phyloP scores from a whole-genome alignment of 148 eudicot species.

The Limonium bicolor region DNA sequence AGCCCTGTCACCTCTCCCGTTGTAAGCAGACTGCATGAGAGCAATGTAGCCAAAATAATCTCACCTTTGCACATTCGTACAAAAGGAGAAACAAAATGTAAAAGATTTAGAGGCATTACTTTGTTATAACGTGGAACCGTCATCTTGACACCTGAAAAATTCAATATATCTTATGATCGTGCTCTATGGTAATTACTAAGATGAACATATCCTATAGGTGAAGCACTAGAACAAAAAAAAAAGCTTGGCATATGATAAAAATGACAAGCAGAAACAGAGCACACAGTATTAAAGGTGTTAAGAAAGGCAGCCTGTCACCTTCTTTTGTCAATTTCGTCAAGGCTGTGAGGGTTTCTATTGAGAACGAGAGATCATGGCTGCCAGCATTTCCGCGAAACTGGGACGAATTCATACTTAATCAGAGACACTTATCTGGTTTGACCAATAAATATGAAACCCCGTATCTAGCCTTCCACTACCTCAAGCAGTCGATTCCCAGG shows the following conservation, averaged over 20 bases:
- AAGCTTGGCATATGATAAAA: neutral
- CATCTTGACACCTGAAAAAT: slow-evolving; percentile 64
- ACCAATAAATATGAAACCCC: neutral
- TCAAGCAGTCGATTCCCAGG: slow-evolving; percentile 80
- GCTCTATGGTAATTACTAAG: slow-evolving; percentile 3
- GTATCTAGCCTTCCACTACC: slow-evolving; percentile 22
- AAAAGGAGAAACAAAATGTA: slow-evolving; percentile 7
- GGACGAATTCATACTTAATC: neutral
- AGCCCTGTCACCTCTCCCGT: slow-evolving; percentile 80
- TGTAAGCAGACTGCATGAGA: slow-evolving; percentile 58
- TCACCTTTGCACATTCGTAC: neutral
- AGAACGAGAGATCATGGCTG: slow-evolving; percentile 83
- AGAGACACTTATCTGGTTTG: neutral
- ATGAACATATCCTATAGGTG: neutral
- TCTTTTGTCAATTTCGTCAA: slow-evolving; percentile 64
- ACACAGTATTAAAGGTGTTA: neutral
- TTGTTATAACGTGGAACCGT: slow-evolving; percentile 89
- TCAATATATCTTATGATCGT: neutral
- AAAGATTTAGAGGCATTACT: slow-evolving; percentile 31
- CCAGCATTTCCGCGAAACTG: slow-evolving; percentile 99
- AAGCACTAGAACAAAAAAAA: neutral
- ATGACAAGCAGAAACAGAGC: neutral
- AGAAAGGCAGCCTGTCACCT: slow-evolving; percentile 26
- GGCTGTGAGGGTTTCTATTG: slow-evolving; percentile 72
- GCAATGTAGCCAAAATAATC: too few relatives aligned